Evolutionary conservation across 176 grass and related monocot species (phyloP).

Genomic region (Eragrostis curvula): DNA sequence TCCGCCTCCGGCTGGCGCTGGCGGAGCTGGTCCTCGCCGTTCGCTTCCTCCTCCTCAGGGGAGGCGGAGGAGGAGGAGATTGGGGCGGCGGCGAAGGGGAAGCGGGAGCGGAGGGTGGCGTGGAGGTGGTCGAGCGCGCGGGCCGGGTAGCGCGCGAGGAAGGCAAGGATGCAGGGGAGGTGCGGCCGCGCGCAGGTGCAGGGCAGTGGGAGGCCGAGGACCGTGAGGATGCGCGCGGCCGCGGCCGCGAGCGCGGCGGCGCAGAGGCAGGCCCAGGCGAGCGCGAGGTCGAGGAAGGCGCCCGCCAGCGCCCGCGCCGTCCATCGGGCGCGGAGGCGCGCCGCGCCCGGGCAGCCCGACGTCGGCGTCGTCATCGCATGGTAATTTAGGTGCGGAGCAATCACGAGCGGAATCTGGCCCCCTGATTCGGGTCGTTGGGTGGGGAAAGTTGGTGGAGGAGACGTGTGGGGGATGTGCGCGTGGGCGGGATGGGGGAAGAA

Average conservation of each 20-base stretch:
- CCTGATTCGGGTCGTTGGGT: not conserved
- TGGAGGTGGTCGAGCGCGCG: conserved; percentile 35
- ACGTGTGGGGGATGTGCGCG: not conserved
- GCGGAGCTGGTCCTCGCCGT: not conserved
- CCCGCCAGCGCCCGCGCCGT: conserved; percentile 51
- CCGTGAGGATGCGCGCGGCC: conserved; percentile 14
- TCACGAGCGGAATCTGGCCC: not conserved
- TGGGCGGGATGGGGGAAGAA: not conserved
- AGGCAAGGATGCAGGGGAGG: conserved; percentile 45
- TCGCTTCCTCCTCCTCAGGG: no score
- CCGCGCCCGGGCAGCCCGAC: conserved; percentile 46
- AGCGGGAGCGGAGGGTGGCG: conserved; percentile 49
- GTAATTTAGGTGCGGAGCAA: not conserved
- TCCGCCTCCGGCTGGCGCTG: not conserved
- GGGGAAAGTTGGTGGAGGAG: not conserved
- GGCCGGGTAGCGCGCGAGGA: conserved; percentile 37
- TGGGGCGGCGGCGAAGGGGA: conserved; percentile 32
- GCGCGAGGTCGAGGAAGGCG: conserved; percentile 56
- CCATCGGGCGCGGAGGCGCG: conserved; percentile 41
- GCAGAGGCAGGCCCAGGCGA: conserved; percentile 69
- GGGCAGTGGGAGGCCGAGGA: conserved; percentile 42
- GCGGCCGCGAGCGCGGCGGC: conserved; percentile 37
- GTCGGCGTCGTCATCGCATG: conserved; percentile 46
- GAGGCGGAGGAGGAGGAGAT: not conserved
- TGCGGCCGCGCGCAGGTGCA: conserved; percentile 62